Percentiles rank a stretch among this genome's conserved stretches.
phyloP scores from a whole-genome alignment of 129 eudicot genomes.

The Pulicaria dysenterica region DNA sequence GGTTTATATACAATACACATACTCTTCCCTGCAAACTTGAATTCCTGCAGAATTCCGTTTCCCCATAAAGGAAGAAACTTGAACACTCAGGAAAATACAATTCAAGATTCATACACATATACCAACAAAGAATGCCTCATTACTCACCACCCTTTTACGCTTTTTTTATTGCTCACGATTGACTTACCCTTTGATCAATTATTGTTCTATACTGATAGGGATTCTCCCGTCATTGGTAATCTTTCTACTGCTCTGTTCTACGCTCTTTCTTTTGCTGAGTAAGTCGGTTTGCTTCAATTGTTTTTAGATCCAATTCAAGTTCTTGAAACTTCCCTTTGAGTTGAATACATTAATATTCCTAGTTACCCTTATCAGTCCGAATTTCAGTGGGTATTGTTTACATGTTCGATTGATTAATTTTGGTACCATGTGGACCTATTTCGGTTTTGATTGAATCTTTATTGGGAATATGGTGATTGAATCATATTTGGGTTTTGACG shows the following conservation, averaged over 20 bases:
- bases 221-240: constrained; percentile 30
- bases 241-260: constrained; percentile 30
- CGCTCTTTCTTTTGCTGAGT: neutral
- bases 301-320: constrained; percentile 34
- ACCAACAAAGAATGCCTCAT: constrained; percentile 1
- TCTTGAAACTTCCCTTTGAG: neutral
- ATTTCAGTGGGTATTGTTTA: constrained; percentile 16
- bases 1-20: constrained; percentile 13
- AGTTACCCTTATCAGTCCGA: neutral
- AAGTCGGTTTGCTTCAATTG: constrained; percentile 30
- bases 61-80: constrained; percentile 31
- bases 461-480: constrained; percentile 4
- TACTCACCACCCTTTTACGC: constrained; percentile 24
- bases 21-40: constrained; percentile 31
- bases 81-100: neutral
- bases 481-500: constrained; percentile 16
- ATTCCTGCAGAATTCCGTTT: constrained; percentile 39
- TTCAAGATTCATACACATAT: constrained; percentile 5
- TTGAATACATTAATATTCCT: neutral
- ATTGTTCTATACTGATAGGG: neutral
- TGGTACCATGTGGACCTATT: neutral
- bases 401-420: constrained; percentile 16
- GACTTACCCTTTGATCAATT: constrained; percentile 33
- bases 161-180: constrained; percentile 4
- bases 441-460: constrained; percentile 2